Conservation (phyloP, 306 rosid species). For the Morella rubra region DNA sequence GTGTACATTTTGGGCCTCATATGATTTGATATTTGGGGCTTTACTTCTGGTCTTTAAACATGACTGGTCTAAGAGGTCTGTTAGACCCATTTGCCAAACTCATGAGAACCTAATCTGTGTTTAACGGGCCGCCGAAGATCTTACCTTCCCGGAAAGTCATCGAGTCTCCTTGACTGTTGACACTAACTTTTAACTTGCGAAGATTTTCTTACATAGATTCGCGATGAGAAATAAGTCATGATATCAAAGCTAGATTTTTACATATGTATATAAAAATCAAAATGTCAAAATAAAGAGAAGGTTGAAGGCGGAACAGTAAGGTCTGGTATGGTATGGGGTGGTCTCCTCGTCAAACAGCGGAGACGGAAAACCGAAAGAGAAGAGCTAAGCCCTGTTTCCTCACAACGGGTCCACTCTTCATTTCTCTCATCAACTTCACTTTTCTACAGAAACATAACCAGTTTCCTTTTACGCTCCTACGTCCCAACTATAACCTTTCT, state of each 20-base stretch:
- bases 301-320: neutral
- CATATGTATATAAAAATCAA: neutral
- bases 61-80: too few species aligned
- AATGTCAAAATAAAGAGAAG: neutral
- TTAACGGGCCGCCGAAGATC: too few species aligned
- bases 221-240: neutral
- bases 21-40: too few species aligned
- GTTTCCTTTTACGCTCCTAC: constrained; percentile 26
- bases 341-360: constrained; percentile 35
- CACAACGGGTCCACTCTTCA: constrained; percentile 23
- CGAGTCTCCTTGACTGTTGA: too few species aligned
- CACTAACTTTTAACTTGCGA: too few species aligned
- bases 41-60: too few species aligned
- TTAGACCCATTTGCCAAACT: too few species aligned
- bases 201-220: too few species aligned
- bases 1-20: too few species aligned
- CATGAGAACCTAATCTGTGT: too few species aligned
- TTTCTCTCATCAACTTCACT: neutral
- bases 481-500: neutral
- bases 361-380: constrained; percentile 14
- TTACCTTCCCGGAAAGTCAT: too few species aligned
- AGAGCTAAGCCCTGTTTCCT: constrained; percentile 23
- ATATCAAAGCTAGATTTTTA: too few species aligned
- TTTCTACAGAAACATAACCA: constrained; percentile 32
- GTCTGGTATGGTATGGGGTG: constrained; percentile 23